phyloP scores from a whole-genome alignment of 805 yeast genomes.

The Metschnikowia dekortorum region DNA sequence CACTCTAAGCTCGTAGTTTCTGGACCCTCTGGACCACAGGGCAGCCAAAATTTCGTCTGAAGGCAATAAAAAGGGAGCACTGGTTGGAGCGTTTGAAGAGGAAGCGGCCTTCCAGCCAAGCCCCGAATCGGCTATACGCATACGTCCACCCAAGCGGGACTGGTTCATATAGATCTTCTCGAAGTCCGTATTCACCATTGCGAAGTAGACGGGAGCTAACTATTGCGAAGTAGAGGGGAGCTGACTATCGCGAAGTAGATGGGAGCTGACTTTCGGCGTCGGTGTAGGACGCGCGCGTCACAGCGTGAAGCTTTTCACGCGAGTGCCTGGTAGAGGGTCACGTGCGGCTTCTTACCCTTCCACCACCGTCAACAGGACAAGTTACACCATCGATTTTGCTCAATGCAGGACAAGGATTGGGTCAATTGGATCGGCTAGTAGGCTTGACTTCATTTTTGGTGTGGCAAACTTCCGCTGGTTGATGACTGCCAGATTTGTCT shows the following conservation, averaged over 20 bases:
- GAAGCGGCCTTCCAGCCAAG: slow-evolving; percentile 87
- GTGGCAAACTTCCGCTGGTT: too few species aligned
- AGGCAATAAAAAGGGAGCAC: slow-evolving; percentile 81
- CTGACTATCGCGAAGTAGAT: slow-evolving; percentile 24
- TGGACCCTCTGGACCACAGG: slow-evolving; percentile 89
- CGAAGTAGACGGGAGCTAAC: slow-evolving; percentile 10
- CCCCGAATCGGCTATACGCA: slow-evolving; percentile 95
- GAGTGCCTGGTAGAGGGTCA: not conserved
- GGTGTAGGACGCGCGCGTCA: not conserved
- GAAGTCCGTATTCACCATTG: slow-evolving; percentile 63
- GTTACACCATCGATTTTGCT: not conserved
- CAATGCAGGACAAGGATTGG: not conserved
- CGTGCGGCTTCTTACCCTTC: not conserved
- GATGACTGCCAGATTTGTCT: too few species aligned
- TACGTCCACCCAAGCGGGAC: slow-evolving; percentile 76
- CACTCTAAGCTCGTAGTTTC: slow-evolving; percentile 85
- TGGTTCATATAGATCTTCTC: slow-evolving; percentile 89
- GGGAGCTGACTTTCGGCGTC: not conserved
- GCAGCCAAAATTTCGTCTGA: slow-evolving; percentile 75
- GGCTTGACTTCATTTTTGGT: too few species aligned
- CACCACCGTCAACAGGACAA: too few species aligned
- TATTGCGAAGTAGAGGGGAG: slow-evolving; percentile 19
- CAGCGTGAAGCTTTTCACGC: not conserved
- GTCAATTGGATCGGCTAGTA: too few species aligned
- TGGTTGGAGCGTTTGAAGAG: slow-evolving; percentile 38